A percentile compares a stretch with the other conserved stretches of the same genome.
phyloP scores from a whole-genome alignment of 352 stramenopile species.

The Lagenidium sp. region DNA sequence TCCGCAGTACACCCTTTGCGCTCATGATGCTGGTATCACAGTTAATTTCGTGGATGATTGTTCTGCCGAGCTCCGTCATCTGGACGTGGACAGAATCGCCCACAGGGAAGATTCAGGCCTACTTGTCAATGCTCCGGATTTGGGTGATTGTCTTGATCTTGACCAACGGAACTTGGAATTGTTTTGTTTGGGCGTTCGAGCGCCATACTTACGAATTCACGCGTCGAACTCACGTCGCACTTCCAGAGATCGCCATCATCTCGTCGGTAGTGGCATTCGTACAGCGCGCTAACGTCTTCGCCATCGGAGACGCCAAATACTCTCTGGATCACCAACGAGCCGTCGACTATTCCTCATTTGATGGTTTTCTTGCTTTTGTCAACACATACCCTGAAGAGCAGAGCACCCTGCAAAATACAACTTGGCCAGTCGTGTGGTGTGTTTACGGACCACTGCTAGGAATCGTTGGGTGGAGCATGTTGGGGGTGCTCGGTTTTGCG shows the following conservation, averaged over 20 bases:
- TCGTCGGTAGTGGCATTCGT: neutral
- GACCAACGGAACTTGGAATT: neutral
- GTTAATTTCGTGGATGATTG: neutral
- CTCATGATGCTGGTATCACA: neutral
- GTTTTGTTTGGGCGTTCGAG: neutral
- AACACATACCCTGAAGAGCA: neutral
- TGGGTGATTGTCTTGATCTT: neutral
- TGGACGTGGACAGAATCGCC: neutral
- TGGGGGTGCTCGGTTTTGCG: no score
- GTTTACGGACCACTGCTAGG: neutral
- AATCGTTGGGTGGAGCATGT: neutral
- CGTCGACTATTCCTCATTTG: neutral
- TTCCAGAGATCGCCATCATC: neutral
- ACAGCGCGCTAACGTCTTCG: neutral
- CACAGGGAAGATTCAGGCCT: neutral
- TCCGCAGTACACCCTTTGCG: neutral
- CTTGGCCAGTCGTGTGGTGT: neutral
- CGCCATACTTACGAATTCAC: neutral
- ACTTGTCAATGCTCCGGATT: neutral
- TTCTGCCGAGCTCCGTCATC: neutral
- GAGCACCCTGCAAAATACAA: neutral
- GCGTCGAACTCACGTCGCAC: neutral
- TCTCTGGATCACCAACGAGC: neutral
- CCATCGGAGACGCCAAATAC: neutral
- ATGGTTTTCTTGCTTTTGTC: neutral